phyloP scores from a whole-genome alignment of 2,329 filamentous ascomycete genomes.

The Fusarium sp. region DNA sequence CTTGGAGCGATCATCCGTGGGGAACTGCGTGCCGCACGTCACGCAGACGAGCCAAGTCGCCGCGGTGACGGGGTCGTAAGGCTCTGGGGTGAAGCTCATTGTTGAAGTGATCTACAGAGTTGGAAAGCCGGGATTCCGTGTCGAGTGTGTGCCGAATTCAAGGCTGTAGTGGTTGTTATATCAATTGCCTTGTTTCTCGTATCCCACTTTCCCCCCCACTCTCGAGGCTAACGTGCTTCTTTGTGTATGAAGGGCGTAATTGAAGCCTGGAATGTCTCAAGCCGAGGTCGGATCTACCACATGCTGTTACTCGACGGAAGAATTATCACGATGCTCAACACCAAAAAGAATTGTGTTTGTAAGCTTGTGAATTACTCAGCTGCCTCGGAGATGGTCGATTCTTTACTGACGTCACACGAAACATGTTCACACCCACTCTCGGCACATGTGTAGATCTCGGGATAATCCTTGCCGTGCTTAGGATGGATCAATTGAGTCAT shows the following conservation, averaged over 20 bases:
- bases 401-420: constrained; percentile 1
- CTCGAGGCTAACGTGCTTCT: not conserved
- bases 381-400: not conserved
- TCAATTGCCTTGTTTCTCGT: not conserved
- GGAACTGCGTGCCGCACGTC: constrained; percentile 77
- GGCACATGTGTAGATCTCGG: not conserved
- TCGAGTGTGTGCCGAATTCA: not conserved
- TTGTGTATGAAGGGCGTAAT: not conserved
- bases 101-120: not conserved
- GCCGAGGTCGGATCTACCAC: not conserved
- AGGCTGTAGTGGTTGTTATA: not conserved
- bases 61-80: constrained; percentile 36
- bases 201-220: constrained; percentile 5
- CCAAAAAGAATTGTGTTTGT: not conserved
- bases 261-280: not conserved
- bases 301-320: not conserved
- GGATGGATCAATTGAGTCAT: not conserved
- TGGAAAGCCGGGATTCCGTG: constrained; percentile 14
- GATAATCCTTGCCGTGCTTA: not conserved
- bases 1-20: constrained; percentile 55
- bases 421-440: not conserved
- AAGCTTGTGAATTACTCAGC: constrained; percentile 2
- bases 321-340: not conserved
- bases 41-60: constrained; percentile 67
- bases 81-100: constrained; percentile 27